These are phyloP conservation scores for Ceratopteris richardii DNA, from an alignment of 75 land plant species.

Conservation along the genomic window DNA sequence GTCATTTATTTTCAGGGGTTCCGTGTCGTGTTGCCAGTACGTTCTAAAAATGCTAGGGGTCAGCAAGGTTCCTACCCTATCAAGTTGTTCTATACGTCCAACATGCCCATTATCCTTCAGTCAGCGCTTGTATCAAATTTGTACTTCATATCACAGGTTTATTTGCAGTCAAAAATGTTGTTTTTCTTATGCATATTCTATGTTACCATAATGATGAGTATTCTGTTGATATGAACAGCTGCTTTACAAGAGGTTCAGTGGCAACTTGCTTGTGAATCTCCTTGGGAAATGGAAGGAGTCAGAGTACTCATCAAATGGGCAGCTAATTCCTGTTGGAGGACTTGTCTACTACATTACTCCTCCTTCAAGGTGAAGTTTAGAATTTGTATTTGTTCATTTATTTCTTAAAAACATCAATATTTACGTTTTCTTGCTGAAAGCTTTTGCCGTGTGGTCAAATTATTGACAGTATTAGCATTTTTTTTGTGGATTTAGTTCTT, in stretches of 20 bases:
- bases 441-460: no score
- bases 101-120: conserved; percentile 73
- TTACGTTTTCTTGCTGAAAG: no score
- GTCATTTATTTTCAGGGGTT: conserved; percentile 79
- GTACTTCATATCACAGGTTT: conserved; percentile 71
- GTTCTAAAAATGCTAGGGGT: conserved; percentile 68
- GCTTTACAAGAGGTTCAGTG: conserved; percentile 52
- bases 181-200: neutral
- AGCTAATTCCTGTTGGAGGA: conserved; percentile 64
- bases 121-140: conserved; percentile 67
- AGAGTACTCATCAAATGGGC: conserved; percentile 54
- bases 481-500: no score
- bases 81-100: conserved; percentile 68
- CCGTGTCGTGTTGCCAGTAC: conserved; percentile 65
- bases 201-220: neutral
- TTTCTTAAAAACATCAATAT: no score
- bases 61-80: conserved; percentile 76
- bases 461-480: neutral
- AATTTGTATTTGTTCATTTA: no score
- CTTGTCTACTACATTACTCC: conserved; percentile 71
- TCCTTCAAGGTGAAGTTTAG: conserved; percentile 39
- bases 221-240: conserved; percentile 19
- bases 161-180: neutral
- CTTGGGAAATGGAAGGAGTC: conserved; percentile 69
- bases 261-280: conserved; percentile 55